phyloP scores from a whole-genome alignment of 2,329 filamentous ascomycete genomes.

The Penicillium sp. region DNA sequence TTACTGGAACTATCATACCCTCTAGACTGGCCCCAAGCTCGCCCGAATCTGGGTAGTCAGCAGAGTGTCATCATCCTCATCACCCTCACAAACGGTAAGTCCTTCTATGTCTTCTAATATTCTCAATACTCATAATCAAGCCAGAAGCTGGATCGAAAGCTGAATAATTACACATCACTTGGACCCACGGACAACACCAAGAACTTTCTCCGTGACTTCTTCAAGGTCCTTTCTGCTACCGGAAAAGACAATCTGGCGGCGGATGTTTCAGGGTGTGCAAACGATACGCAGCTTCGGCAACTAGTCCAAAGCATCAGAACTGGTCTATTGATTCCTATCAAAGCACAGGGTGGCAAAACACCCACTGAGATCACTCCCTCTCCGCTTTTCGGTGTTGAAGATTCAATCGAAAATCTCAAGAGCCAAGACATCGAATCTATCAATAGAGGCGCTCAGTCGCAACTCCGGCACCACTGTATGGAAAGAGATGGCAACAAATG shows the following conservation, averaged over 20 bases:
- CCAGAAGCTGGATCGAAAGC: conserved; percentile 11
- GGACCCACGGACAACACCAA: conserved; percentile 8
- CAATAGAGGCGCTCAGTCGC: conserved; percentile 5
- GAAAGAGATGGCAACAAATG: conserved; percentile 20
- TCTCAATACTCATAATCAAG: conserved; percentile 8
- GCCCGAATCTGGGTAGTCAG: conserved; percentile 1
- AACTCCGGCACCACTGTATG: conserved; percentile 13
- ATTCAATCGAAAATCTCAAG: conserved; percentile 18
- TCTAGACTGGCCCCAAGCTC: conserved; percentile 5
- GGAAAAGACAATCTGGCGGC: conserved; percentile 15
- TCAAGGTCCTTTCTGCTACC: conserved; percentile 10
- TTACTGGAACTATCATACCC: not conserved
- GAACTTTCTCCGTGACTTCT: conserved; percentile 11
- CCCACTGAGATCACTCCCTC: conserved; percentile 14
- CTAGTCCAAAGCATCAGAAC: conserved; percentile 15
- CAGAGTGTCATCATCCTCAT: conserved; percentile 8
- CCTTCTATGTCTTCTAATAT: conserved; percentile 1
- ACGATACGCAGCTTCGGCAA: conserved; percentile 12
- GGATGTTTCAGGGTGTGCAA: conserved; percentile 13
- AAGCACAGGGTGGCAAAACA: conserved; percentile 16
- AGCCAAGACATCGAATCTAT: conserved; percentile 9
- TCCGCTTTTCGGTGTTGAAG: conserved; percentile 13
- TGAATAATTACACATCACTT: conserved; percentile 7
- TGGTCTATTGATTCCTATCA: conserved; percentile 18
- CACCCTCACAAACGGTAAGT: conserved; percentile 6